A percentile compares a stretch with the other conserved stretches of the same genome.
Evolutionary conservation across 306 rosid genomes (phyloP).

Genomic region (Malus fusca): DNA sequence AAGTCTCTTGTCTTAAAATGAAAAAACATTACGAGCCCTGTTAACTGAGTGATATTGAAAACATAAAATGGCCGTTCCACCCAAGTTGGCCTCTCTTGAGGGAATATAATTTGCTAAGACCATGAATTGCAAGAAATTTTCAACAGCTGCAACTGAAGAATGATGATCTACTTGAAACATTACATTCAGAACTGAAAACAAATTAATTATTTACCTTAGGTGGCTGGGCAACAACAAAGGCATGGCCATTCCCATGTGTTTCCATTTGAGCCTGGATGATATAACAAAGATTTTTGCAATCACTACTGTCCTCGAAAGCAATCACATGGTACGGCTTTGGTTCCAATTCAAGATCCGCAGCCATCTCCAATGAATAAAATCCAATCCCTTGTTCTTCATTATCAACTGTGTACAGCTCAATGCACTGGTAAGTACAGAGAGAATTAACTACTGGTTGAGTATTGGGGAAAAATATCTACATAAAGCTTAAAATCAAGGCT

Average conservation of each 20-base stretch:
- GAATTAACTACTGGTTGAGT: constrained; percentile 14
- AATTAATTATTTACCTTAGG: constrained; percentile 56
- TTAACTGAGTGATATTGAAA: background rate
- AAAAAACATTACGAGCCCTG: background rate
- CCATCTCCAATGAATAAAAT: constrained; percentile 94
- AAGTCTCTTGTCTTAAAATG: background rate
- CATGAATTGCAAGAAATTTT: background rate
- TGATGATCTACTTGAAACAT: constrained; percentile 7
- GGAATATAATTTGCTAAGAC: background rate
- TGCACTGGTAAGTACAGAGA: constrained; percentile 50
- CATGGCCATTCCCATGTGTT: constrained; percentile 69
- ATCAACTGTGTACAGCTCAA: constrained; percentile 69
- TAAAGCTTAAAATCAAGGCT: background rate
- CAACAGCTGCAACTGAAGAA: constrained; percentile 4
- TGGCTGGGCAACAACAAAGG: constrained; percentile 78
- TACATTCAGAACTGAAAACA: background rate
- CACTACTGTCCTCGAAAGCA: constrained; percentile 76
- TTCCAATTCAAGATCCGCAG: constrained; percentile 81
- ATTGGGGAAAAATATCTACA: background rate
- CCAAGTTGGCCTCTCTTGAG: background rate
- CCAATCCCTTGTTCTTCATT: constrained; percentile 71
- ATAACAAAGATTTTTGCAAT: constrained; percentile 82
- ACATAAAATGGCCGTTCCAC: background rate
- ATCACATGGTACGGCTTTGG: constrained; percentile 87
- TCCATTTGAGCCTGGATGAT: constrained; percentile 90